These are phyloP conservation scores for Nasturtium officinale DNA, from an alignment of 345 rosid genomes.

Conservation along the genomic window DNA sequence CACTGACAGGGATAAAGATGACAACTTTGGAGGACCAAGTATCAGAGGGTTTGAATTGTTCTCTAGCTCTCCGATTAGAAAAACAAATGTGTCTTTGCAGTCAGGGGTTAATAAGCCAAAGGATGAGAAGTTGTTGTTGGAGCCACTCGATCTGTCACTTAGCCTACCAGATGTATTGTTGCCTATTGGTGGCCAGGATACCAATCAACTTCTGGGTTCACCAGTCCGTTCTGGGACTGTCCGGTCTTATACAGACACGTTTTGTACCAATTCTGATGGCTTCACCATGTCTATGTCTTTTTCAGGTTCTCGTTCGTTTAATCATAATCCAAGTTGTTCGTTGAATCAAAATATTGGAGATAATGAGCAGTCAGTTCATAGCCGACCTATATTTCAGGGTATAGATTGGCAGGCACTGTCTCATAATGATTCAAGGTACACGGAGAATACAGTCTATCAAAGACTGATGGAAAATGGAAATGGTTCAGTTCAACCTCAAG, in stretches of 20 bases:
- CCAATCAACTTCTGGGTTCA: slow-evolving; percentile 60
- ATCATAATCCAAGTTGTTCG: slow-evolving; percentile 98
- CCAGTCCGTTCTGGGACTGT: slow-evolving; percentile 78
- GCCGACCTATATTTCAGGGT: slow-evolving; percentile 90
- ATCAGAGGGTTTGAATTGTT: slow-evolving; percentile 86
- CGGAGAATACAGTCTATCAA: slow-evolving; percentile 66
- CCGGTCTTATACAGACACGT: slow-evolving; percentile 74
- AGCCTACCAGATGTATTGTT: slow-evolving; percentile 87
- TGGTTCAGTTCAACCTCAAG: slow-evolving; percentile 60
- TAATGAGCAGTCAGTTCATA: slow-evolving; percentile 94
- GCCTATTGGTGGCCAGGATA: slow-evolving; percentile 70
- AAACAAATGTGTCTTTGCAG: slow-evolving; percentile 53
- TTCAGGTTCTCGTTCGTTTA: slow-evolving; percentile 91
- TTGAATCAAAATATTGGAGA: slow-evolving; percentile 83
- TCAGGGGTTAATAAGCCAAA: slow-evolving; percentile 52
- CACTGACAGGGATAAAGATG: slow-evolving; percentile 44
- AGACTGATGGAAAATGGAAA: slow-evolving; percentile 70
- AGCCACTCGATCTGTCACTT: slow-evolving; percentile 91
- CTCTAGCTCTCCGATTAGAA: slow-evolving; percentile 71
- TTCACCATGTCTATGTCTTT: slow-evolving; percentile 89
- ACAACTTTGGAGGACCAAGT: slow-evolving; percentile 78
- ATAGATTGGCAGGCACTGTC: slow-evolving; percentile 75
- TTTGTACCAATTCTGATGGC: slow-evolving; percentile 78
- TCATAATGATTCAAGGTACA: slow-evolving; percentile 71
- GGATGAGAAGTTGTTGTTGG: slow-evolving; percentile 65